Evolutionary conservation across 179 eudicot genomes (phyloP).

Genomic region (Carnegiea gigantea): DNA sequence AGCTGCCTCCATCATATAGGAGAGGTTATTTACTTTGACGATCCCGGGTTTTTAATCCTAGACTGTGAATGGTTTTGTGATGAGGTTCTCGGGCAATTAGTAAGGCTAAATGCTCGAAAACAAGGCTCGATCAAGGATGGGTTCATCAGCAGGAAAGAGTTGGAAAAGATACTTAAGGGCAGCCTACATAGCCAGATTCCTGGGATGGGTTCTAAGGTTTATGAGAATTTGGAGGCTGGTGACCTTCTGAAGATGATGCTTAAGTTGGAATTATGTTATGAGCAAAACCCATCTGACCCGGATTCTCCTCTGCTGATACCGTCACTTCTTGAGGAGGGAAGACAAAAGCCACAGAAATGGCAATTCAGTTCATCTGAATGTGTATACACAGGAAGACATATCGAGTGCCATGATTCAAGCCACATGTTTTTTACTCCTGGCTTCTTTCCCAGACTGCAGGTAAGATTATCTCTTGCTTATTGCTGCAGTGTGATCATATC

Average conservation of each 20-base stretch:
- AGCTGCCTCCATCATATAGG: constrained; percentile 81
- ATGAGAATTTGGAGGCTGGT: constrained; percentile 59
- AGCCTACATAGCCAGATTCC: constrained; percentile 67
- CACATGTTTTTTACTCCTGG: constrained; percentile 74
- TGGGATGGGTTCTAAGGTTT: constrained; percentile 65
- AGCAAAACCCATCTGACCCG: constrained; percentile 65
- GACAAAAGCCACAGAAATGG: constrained; percentile 77
- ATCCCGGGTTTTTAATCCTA: constrained; percentile 63
- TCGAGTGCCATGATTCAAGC: constrained; percentile 88
- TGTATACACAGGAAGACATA: constrained; percentile 74
- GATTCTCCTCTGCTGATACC: constrained; percentile 66
- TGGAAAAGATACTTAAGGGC: constrained; percentile 71
- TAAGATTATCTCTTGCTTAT: constrained; percentile 27
- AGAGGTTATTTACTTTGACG: constrained; percentile 81
- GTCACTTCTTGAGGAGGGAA: constrained; percentile 75
- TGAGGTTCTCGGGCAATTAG: constrained; percentile 68
- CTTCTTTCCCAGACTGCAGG: constrained; percentile 92
- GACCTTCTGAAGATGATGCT: constrained; percentile 83
- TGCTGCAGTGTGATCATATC: background rate
- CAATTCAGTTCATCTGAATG: constrained; percentile 53
- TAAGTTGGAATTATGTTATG: constrained; percentile 75
- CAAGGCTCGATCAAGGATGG: constrained; percentile 50
- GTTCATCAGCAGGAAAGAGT: constrained; percentile 63
- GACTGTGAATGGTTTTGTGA: constrained; percentile 89
- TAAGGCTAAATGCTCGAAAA: constrained; percentile 47